Conservation (phyloP, 169 alveolate genomes). For the Plasmodium vivax region DNA sequence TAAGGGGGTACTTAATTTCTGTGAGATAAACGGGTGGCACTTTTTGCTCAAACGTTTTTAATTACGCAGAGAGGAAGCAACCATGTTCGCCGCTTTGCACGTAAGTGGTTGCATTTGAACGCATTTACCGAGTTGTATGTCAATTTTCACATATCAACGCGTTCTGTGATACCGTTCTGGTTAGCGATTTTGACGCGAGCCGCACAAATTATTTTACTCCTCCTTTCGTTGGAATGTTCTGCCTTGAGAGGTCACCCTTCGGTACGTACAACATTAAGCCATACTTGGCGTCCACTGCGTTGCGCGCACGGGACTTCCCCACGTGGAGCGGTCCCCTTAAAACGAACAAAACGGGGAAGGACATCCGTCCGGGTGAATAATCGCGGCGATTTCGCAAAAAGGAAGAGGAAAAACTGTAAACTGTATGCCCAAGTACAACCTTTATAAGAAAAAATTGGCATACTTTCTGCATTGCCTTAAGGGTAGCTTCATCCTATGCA, state of each 20-base stretch:
- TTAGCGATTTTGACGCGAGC: neutral
- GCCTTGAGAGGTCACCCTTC: neutral
- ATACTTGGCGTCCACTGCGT: neutral
- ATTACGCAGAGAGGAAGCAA: neutral
- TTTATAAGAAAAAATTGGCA: neutral
- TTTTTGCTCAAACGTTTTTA: neutral
- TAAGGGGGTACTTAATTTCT: neutral
- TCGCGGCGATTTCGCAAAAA: neutral
- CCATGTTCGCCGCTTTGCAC: neutral
- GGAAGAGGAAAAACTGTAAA: neutral
- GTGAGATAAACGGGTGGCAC: neutral
- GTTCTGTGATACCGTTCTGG: neutral
- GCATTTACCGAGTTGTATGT: neutral
- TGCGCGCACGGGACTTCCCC: neutral
- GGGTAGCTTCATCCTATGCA: neutral
- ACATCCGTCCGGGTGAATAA: neutral
- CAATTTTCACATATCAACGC: neutral
- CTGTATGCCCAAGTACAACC: neutral
- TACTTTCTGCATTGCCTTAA: neutral
- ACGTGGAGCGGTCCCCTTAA: neutral
- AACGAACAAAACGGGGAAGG: neutral
- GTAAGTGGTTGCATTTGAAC: neutral
- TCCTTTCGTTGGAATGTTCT: neutral
- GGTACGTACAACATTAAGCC: neutral
- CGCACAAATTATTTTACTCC: neutral